A percentile compares a stretch with the other conserved stretches of the same genome.
phyloP scores from a whole-genome alignment of 345 rosid species.

The Kandelia obovata region DNA sequence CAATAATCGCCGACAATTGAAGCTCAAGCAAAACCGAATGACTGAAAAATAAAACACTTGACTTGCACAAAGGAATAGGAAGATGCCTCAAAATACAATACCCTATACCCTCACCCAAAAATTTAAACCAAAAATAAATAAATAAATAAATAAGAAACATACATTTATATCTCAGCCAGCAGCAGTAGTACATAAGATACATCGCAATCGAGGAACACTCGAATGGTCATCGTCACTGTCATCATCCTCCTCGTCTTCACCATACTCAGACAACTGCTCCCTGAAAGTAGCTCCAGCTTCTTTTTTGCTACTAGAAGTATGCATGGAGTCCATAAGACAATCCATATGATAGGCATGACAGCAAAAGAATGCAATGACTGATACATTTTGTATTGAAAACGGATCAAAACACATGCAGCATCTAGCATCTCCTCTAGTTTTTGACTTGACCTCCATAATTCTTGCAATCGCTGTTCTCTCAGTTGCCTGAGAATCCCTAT shows the following conservation, averaged over 20 bases:
- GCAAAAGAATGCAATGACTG: conserved; percentile 82
- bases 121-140: not conserved
- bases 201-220: conserved; percentile 57
- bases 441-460: conserved; percentile 76
- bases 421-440: conserved; percentile 80
- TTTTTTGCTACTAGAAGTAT: conserved; percentile 42
- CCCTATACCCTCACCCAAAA: conserved; percentile 2
- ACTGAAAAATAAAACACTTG: not conserved
- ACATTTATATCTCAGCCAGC: conserved; percentile 46
- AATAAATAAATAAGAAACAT: not conserved
- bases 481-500: conserved; percentile 38
- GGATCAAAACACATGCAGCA: conserved; percentile 97
- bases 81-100: not conserved
- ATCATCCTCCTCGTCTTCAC: conserved; percentile 36
- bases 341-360: conserved; percentile 88
- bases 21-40: conserved; percentile 5
- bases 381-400: conserved; percentile 69
- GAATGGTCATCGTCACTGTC: conserved; percentile 43
- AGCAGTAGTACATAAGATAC: conserved; percentile 97
- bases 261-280: conserved; percentile 36
- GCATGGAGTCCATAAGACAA: conserved; percentile 80
- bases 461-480: conserved; percentile 41
- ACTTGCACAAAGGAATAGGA: not conserved
- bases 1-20: conserved; percentile 5
- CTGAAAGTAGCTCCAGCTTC: conserved; percentile 26